phyloP scores from a whole-genome alignment of 2,329 filamentous ascomycete species.

The Penicillium expansum region DNA sequence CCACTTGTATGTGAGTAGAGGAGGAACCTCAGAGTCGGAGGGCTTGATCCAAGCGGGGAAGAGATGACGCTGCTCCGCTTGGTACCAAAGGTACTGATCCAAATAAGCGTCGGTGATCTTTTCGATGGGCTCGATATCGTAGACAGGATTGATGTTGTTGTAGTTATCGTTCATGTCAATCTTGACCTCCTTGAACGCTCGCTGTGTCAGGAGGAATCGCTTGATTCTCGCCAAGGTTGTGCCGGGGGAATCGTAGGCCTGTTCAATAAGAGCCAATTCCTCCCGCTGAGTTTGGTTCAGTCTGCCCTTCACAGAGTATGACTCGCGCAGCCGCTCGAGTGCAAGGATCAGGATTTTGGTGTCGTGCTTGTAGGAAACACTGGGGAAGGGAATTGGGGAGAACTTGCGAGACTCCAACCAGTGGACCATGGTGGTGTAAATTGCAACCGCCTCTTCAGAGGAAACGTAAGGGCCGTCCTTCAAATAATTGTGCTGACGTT shows the following conservation, averaged over 20 bases:
- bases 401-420: constrained; percentile 99
- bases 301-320: constrained; percentile 95
- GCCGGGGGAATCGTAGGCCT: constrained; percentile 96
- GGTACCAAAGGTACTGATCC: constrained; percentile 98
- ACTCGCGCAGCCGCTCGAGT: constrained; percentile 85
- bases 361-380: constrained; percentile 98
- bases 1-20: constrained; percentile 96
- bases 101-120: constrained; percentile 99
- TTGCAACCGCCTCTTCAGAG: constrained; percentile 95
- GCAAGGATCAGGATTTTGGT: constrained; percentile 98
- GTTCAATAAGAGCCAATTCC: constrained; percentile 92
- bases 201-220: constrained; percentile 91
- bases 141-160: constrained; percentile 97
- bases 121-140: constrained; percentile 98
- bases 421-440: constrained; percentile 97
- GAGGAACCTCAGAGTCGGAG: constrained; percentile 95
- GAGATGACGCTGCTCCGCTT: constrained; percentile 92
- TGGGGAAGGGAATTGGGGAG: constrained; percentile 96
- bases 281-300: constrained; percentile 97
- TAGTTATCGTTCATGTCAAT: constrained; percentile 99
- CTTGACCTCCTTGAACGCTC: constrained; percentile 98
- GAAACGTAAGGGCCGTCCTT: constrained; percentile 99
- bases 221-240: constrained; percentile 96
- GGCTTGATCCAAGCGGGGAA: constrained; percentile 99
- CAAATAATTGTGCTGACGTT: constrained; percentile 98